phyloP scores from a whole-genome alignment of 2,329 filamentous ascomycete species.

The Colletotrichum liriopes region DNA sequence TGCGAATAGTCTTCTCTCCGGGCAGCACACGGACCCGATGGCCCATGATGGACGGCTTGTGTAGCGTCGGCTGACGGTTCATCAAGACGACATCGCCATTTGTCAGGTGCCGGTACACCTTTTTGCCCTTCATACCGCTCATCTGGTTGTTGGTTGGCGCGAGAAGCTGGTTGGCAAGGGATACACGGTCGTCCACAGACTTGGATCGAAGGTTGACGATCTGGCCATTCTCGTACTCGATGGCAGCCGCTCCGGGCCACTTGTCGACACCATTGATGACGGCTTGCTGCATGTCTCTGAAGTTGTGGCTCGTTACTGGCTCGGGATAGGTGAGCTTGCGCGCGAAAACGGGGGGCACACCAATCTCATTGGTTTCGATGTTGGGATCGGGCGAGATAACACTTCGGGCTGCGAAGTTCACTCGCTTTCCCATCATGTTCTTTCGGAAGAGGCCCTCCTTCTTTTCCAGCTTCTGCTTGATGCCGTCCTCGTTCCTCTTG shows the following conservation, averaged over 20 bases:
- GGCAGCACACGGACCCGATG: slow-evolving; percentile 93
- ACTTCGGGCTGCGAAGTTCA: slow-evolving; percentile 97
- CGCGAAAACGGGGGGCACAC: slow-evolving; percentile 97
- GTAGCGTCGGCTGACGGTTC: slow-evolving; percentile 97
- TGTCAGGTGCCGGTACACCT: slow-evolving; percentile 94
- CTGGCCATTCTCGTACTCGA: slow-evolving; percentile 96
- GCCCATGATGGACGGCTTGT: slow-evolving; percentile 99
- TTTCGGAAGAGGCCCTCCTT: slow-evolving; percentile 98
- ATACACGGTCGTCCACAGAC: slow-evolving; percentile 87
- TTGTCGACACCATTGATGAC: slow-evolving; percentile 95
- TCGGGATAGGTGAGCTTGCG: slow-evolving; percentile 97
- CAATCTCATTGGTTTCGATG: slow-evolving; percentile 99
- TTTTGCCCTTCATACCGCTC: slow-evolving; percentile 89
- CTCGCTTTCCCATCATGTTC: slow-evolving; percentile 99
- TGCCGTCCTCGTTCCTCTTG: slow-evolving; percentile 88
- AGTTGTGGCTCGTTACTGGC: slow-evolving; percentile 97
- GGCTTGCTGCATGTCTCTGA: slow-evolving; percentile 94
- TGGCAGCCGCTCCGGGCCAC: slow-evolving; percentile 94
- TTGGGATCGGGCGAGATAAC: slow-evolving; percentile 99
- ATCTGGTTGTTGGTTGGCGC: slow-evolving; percentile 84
- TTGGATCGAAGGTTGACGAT: slow-evolving; percentile 91
- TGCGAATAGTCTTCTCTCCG: slow-evolving; percentile 96
- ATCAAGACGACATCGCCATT: slow-evolving; percentile 98
- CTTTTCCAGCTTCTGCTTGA: slow-evolving; percentile 98
- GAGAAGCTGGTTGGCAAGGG: slow-evolving; percentile 92